These are phyloP conservation scores for Prunus mongolica DNA, from an alignment of 306 rosid genomes.

Conservation along the genomic window DNA sequence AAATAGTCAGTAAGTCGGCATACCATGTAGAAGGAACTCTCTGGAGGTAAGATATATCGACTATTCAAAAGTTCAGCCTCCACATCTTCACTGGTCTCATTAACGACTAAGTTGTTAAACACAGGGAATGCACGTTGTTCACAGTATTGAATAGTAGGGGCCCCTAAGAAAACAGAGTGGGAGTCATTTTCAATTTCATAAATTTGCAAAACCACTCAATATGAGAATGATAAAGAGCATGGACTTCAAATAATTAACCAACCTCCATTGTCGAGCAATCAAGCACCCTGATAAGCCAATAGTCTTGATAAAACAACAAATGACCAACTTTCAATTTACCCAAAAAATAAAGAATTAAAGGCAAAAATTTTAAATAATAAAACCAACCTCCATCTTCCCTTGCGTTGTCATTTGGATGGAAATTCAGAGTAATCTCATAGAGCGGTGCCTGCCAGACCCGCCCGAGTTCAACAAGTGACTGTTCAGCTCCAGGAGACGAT, in stretches of 20 bases:
- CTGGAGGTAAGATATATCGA: conserved; percentile 55
- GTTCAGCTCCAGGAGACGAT: conserved; percentile 22
- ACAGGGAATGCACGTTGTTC: conserved; percentile 44
- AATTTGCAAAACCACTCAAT: not conserved
- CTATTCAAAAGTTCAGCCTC: conserved; percentile 62
- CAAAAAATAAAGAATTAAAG: not conserved
- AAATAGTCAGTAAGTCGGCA: conserved; percentile 4
- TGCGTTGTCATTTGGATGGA: conserved; percentile 8
- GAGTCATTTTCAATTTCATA: not conserved
- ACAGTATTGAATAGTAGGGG: conserved; percentile 21
- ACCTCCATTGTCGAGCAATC: not conserved
- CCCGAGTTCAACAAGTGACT: conserved; percentile 53
- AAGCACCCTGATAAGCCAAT: not conserved
- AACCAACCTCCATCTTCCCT: conserved; percentile 45
- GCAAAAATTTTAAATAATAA: not conserved
- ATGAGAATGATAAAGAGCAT: not conserved
- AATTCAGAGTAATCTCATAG: conserved; percentile 55
- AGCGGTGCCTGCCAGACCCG: conserved; percentile 51
- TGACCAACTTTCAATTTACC: not conserved
- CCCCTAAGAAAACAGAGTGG: conserved; percentile 36
- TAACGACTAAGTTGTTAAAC: conserved; percentile 66
- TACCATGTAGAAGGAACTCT: conserved; percentile 91
- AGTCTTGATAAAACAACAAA: not conserved
- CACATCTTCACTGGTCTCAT: conserved; percentile 59
- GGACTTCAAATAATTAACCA: not conserved